phyloP scores from a whole-genome alignment of 108 stramenopile genomes.

The Schizochytrium sp. region DNA sequence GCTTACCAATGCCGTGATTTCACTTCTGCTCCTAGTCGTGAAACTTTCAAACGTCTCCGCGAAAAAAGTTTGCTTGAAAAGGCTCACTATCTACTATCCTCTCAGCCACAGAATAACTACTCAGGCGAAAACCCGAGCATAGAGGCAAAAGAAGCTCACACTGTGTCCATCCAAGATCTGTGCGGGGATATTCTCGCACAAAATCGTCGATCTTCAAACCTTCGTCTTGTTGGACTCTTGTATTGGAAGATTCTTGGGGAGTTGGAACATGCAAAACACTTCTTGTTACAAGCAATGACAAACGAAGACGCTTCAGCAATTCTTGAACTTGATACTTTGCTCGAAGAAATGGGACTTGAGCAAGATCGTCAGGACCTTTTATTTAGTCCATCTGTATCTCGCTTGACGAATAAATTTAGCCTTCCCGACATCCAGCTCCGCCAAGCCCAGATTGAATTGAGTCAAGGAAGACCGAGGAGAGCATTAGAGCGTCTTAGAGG shows the following conservation, averaged over 20 bases:
- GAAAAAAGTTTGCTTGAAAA: no score
- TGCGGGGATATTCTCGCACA: not conserved
- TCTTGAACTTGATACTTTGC: not conserved
- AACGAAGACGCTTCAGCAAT: not conserved
- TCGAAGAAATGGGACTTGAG: not conserved
- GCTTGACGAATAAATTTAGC: not conserved
- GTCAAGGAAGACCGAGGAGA: no score
- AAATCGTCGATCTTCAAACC: not conserved
- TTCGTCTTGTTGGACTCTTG: not conserved
- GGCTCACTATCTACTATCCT: no score
- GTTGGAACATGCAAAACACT: not conserved
- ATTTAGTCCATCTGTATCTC: not conserved
- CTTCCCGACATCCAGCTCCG: not conserved
- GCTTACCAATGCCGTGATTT: not conserved
- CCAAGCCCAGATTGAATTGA: not conserved
- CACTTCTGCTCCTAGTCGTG: no score
- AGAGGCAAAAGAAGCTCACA: not conserved
- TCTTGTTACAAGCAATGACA: not conserved
- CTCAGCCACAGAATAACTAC: not conserved
- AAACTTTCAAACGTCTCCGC: no score
- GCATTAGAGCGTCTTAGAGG: no score
- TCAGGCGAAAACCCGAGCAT: not conserved
- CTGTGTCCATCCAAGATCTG: not conserved
- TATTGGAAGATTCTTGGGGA: constrained; percentile 35
- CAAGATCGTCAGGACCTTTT: not conserved